Evolutionary conservation across 140 eudicot genomes (phyloP), one percentile per base, ranked within the genome.

Genomic region (Flaveria floridana): DNA sequence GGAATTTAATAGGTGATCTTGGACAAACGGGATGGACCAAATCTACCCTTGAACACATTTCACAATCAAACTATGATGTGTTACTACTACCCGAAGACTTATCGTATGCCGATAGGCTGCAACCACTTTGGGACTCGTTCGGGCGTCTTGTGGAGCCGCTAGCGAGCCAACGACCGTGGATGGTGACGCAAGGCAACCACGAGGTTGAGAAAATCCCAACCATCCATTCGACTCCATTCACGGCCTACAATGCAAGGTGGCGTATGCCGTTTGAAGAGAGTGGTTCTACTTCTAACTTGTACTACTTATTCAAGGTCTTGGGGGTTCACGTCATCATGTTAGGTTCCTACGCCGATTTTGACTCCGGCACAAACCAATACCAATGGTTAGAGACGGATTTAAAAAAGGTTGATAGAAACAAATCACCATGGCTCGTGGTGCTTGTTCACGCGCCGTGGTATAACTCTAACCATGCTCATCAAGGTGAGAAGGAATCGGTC

Each of bases 381-480:
- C 14, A 34, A 2, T 91, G 97, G 97, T 78, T 91, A 37, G 50
- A 68, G 74, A 62, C 82, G 2, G 95, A 91, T 68, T 68, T 91
- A 76, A 48, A 48, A 47, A 86, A 79, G 66, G 84, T 88, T 19
- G 89, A 91, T 65, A 82, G 96, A 65, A 81, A 15, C 11, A 84
- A 44, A 65, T 85, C 95, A 6, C 91, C 93, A 1, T 91, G 97
- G 97, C 70, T 88, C 2, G 52, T 88, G 42, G 93, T 81, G 12
- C 61, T 86, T 0, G 1, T 88, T 42, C 97, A 91, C 57, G 93
- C 90, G 4, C 97, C 97, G 0, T 91, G 97, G 97, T 91, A 91
- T 76, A 91, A 86, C 51, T 75, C 91, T n/a, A 91, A 91, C 59
- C 9, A 34, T 25, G 97, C 96, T 56, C 97, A 91, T 77, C 91